Evolutionary conservation across 306 rosid species (phyloP), one percentile per base, ranked within the genome.

Genomic region (Argentina anserina): DNA sequence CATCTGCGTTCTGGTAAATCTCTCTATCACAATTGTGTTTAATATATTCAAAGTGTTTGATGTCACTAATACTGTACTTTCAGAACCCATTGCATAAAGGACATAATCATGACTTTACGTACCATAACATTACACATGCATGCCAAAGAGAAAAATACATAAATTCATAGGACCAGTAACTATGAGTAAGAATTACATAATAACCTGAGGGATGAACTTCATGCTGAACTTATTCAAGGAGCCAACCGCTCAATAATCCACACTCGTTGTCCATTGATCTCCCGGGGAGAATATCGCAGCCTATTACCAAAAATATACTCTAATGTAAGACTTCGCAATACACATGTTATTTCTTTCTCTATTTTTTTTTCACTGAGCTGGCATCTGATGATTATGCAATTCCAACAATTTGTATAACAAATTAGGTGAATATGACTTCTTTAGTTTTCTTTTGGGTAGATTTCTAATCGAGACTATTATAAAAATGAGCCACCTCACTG

Each of bases 201-300:
- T 50, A 78, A 75, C 69, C 55, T 40, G 64, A 75, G 61, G 8
- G 72, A 66, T 53, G 63, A 67, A 46, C 50, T 71, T 73, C 82
- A 72, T 68, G 82, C 60, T 72, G 80, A 64, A 67, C 33, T 39
- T 55, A 49, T 40, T 67, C n/a, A 95, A 25, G 99, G 97, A 41
- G 99, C 97, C 87, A 95, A 81, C 43, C 97, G 91, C 80, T 91
- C 92, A 73, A 91, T 53, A 81, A 84, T 87, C 99, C 99, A 95
- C 50, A 13, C 81, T 81, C 18, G 78, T 63, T 84, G 81, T 73
- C 97, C 97, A 74, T 87, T 78, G 55, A 80, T 78, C 78, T 90
- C 96, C n/a, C 43, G 69, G 36, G 96, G 89, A 66, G 90, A 78
- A 80, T 91, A 95, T 62, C 17, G 89, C 91, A 95, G 81, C 90